These are phyloP conservation scores for Penicillium bovifimosum DNA, from an alignment of 495 filamentous ascomycete genomes.

Conservation along the genomic window DNA sequence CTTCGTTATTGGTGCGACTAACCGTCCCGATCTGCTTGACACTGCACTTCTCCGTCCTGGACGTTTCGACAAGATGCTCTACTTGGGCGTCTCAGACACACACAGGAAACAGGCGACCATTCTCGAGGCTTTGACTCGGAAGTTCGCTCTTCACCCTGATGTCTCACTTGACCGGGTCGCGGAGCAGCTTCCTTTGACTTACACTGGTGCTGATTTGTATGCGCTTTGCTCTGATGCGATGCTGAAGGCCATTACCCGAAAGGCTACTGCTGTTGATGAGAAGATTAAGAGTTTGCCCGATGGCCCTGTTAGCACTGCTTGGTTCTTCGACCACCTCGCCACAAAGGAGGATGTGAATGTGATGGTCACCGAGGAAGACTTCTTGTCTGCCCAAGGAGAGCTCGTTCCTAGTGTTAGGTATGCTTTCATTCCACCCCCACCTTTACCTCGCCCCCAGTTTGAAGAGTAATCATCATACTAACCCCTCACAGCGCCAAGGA, in stretches of 20 bases:
- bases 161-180: constrained; percentile 72
- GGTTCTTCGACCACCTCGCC: constrained; percentile 92
- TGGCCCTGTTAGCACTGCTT: constrained; percentile 70
- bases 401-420: constrained; percentile 84
- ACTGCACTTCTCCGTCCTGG: constrained; percentile 86
- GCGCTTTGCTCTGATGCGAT: constrained; percentile 95
- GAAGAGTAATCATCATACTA: constrained; percentile 8
- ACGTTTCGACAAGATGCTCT: constrained; percentile 98
- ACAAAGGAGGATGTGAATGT: constrained; percentile 76
- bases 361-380: constrained; percentile 83
- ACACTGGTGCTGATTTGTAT: constrained; percentile 95
- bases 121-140: constrained; percentile 87
- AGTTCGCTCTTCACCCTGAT: constrained; percentile 75
- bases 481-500: constrained; percentile 66
- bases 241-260: constrained; percentile 95
- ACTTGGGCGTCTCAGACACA: constrained; percentile 91
- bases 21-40: constrained; percentile 89
- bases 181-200: constrained; percentile 82
- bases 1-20: constrained; percentile 96
- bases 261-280: constrained; percentile 75
- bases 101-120: constrained; percentile 95
- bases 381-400: constrained; percentile 70
- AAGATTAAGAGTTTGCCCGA: constrained; percentile 61
- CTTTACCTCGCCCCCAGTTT: not conserved
- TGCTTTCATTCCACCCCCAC: constrained; percentile 7